Percentiles rank a stretch among this genome's conserved stretches.
phyloP scores from a whole-genome alignment of 805 yeast genomes.

The Yamadazyma nakazawae region DNA sequence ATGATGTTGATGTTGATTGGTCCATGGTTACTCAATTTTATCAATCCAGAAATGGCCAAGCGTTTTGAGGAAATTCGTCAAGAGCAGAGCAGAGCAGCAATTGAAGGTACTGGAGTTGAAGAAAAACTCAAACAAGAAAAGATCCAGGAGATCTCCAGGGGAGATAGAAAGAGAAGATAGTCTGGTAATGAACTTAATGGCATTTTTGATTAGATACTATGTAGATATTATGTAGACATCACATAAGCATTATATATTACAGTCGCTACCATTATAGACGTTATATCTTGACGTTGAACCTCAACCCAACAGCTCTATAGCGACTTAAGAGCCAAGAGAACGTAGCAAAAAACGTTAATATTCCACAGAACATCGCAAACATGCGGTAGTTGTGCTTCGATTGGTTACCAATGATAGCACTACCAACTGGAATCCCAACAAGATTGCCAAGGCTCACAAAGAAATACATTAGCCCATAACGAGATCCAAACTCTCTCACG shows the following conservation, averaged over 20 bases:
- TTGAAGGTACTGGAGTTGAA: background rate
- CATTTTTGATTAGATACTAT: background rate
- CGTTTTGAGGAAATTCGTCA: constrained; percentile 21
- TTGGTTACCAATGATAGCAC: constrained; percentile 34
- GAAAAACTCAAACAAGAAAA: background rate
- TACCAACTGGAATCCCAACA: constrained; percentile 36
- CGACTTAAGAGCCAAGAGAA: constrained; percentile 30
- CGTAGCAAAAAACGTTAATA: constrained; percentile 24
- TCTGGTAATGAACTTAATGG: background rate
- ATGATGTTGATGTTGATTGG: constrained; percentile 25
- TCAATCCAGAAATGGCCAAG: constrained; percentile 39
- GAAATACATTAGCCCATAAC: constrained; percentile 66
- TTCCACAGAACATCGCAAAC: constrained; percentile 33
- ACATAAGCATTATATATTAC: background rate
- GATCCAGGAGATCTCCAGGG: background rate
- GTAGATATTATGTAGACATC: background rate
- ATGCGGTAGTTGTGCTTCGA: constrained; percentile 23
- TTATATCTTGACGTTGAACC: constrained; percentile 21
- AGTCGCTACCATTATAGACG: background rate
- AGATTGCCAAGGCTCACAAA: constrained; percentile 46
- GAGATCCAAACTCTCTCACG: constrained; percentile 61
- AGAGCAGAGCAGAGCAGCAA: constrained; percentile 6
- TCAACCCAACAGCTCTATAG: constrained; percentile 28
- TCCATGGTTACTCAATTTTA: constrained; percentile 28
- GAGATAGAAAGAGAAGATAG: constrained; percentile 3